Base-by-base conservation (phyloP, 139 green algal genomes). In the Spirogloea muscicola region DNA sequence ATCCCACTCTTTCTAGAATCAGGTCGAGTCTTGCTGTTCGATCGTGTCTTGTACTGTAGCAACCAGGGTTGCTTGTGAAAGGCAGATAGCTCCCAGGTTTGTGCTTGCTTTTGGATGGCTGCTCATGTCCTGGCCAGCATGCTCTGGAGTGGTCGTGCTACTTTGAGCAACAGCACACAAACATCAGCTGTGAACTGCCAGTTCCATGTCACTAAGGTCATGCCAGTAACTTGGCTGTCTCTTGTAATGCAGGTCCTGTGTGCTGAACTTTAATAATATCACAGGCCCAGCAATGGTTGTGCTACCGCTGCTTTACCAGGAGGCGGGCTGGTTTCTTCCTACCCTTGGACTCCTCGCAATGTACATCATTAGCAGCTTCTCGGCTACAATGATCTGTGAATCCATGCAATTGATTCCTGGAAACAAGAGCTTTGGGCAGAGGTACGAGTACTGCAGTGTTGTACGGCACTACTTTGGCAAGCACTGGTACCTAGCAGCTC, bases 391-490 rank as follows among this genome's bases (percentile, higher is more conserved):
- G 70, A 36, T 78, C 10, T 74, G 58, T n/a, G 70, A 78, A 13
- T 18, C 70, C 18, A 73, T 74, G 57, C 70, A 72, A 37, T 21
- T 37, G 13, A 78, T 78, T 34, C 70, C 70, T n/a, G 70, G 70
- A 5, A 78, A 78, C 57, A 31, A 58, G 27, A 34, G 37, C 33
- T 78, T 78, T 49, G 29, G n/a, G 0, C 43, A 38, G 33, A 44
- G 70, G 5, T 78, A 49, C 2, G 70, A 78, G 70, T 78, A 78
- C 70, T 72, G 57, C 49, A 78, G 18, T 16, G 34, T 78, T 16
- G 70, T 78, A 9, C 57, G 58, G 27, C 49, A 78, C 34, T 78
- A 78, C 13, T 78, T 78, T 57, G 58, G 70, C 43, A 39, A 76
- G 40, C 58, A 27, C 51, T 70, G 51, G 51, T 76, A 74, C n/a